Conservation (phyloP, 2,329 filamentous ascomycete species). For the Sporothrix phasma region DNA sequence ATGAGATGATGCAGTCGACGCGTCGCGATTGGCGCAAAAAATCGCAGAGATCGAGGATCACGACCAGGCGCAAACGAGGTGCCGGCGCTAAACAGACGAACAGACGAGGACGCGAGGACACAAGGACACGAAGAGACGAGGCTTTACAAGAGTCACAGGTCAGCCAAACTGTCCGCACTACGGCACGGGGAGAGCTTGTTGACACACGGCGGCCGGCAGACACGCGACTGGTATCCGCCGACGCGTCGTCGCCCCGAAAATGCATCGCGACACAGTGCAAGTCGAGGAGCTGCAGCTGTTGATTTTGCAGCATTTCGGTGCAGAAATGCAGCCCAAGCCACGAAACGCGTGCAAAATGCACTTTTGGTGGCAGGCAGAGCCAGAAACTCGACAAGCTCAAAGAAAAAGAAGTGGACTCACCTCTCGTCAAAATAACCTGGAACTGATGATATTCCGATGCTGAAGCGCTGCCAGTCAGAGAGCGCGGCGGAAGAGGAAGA, state of each 20-base stretch:
- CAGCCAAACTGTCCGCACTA: background rate
- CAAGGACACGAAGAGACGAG: background rate
- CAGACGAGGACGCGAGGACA: background rate
- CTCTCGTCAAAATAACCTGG: constrained; percentile 18
- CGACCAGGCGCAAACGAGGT: background rate
- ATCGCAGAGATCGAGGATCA: background rate
- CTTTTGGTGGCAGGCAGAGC: background rate
- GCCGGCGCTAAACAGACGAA: background rate
- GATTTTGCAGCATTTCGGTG: background rate
- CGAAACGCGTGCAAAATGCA: background rate
- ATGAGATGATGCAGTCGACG: background rate
- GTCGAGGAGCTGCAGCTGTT: background rate
- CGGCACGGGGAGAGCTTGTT: background rate
- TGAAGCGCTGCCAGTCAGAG: constrained; percentile 22
- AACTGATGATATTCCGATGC: constrained; percentile 23
- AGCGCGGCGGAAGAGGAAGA: constrained; percentile 36
- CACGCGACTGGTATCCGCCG: background rate
- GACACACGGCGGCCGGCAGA: background rate
- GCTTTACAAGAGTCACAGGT: background rate
- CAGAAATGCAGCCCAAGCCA: background rate
- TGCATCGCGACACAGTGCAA: background rate
- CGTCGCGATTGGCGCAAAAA: background rate
- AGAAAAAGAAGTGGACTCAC: constrained; percentile 15
- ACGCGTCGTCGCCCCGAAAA: background rate
- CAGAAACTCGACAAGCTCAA: background rate